Conservation (phyloP, 441 rosid species). For the Eugenia klotzschiana region DNA sequence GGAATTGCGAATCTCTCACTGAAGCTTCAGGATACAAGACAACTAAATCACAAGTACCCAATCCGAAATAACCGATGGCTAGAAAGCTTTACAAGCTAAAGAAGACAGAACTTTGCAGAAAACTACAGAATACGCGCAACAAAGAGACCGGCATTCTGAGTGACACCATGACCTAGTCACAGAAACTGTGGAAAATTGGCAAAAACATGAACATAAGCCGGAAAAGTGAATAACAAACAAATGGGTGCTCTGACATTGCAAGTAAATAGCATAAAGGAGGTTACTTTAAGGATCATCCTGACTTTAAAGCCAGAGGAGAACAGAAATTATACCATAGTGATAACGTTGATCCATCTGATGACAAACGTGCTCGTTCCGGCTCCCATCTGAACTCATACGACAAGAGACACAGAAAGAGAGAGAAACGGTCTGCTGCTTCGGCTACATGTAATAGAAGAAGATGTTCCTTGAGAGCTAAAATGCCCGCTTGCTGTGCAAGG, state of each 20-base stretch:
- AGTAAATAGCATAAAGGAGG: background rate
- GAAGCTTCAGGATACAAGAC: background rate
- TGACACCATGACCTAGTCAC: background rate
- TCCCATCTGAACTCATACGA: slow-evolving; percentile 30
- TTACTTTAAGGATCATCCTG: background rate
- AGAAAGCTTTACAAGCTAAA: background rate
- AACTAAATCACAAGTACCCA: background rate
- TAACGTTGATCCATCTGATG: slow-evolving; percentile 86
- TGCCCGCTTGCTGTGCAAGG: slow-evolving; percentile 17
- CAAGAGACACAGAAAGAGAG: background rate
- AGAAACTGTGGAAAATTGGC: background rate
- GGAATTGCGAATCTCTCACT: background rate
- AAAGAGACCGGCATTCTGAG: background rate
- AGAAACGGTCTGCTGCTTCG: background rate
- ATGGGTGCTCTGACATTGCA: background rate
- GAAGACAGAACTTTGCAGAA: background rate
- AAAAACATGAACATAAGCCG: background rate
- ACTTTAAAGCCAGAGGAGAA: background rate
- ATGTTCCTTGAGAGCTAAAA: slow-evolving; percentile 4
- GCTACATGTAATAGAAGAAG: background rate
- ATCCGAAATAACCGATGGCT: background rate
- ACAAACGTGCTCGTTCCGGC: slow-evolving; percentile 77
- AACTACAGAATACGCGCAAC: background rate
- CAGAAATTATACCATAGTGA: slow-evolving; percentile 51
- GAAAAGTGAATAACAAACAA: background rate